Base-by-base conservation (phyloP, 2,329 filamentous ascomycete genomes). In the Fusarium sp. region DNA sequence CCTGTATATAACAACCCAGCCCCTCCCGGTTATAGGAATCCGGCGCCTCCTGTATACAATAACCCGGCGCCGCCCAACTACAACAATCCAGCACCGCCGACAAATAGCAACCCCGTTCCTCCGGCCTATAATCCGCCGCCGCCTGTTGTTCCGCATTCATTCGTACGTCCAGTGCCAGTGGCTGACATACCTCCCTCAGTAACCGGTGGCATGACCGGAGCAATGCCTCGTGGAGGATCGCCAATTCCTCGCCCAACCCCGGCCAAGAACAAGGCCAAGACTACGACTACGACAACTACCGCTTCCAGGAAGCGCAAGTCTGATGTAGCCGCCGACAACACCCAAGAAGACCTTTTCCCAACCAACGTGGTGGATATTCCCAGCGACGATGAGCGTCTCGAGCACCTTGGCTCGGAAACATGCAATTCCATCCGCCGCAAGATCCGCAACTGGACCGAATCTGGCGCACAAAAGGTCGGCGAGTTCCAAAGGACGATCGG, bases 401-500 rank as follows among this genome's bases (percentile, higher is more conserved):
- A 39, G 3, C 23, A 9, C 19, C 53, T 47, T 14, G 41, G 14
- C 15, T n/a, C 41, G 14, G 65, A 70, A 19, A 68, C 67, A n/a
- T 69, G 67, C 65, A 69, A 70, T 15, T 33, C 48, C 14, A 53
- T 69, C 21, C 67, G 67, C 15, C 65, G 65, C 43, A 69, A 70
- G 48, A 69, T 69, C 33, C 61, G 55, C 19, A 58, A 33, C 37
- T 69, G 65, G 67, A 69, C 48, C 33, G 66, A 65, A 5, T 68
- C 66, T n/a, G 66, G 66, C 13, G 66, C 66, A 19, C 67, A 69
- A 57, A 69, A 69, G 27, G 77, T 82, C 2, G 79, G 79, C 59
- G 79, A 82, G 54, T 75, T 82, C 38, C 77, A 80, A 51, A 70
- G 72, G 10, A 76, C 76, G 35, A 76, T 78, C 36, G 76, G 76